Evolutionary conservation across 495 filamentous ascomycete genomes (phyloP).

Genomic region (Achaetomiella virescens): DNA sequence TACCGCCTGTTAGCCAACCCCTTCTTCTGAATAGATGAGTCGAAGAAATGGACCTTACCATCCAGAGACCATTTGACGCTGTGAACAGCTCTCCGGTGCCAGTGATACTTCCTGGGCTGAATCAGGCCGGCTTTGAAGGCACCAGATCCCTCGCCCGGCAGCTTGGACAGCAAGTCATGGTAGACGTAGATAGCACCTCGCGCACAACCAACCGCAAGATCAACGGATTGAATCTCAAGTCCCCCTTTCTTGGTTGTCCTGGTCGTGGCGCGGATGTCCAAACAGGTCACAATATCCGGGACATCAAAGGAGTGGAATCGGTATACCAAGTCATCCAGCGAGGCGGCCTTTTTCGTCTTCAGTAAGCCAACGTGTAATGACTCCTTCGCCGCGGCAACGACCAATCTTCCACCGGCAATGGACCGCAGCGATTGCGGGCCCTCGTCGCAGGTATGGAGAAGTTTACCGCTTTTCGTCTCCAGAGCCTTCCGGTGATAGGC

Average conservation of each 20-base stretch:
- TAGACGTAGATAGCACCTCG: conserved; percentile 73
- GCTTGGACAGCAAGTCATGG: conserved; percentile 57
- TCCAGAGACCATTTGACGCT: conserved; percentile 83
- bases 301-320: conserved; percentile 46
- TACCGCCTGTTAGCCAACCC: conserved; percentile 33
- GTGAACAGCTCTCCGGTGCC: conserved; percentile 80
- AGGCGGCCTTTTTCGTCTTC: conserved; percentile 12
- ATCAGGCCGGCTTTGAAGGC: conserved; percentile 32
- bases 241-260: conserved; percentile 30
- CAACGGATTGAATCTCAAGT: conserved; percentile 39
- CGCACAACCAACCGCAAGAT: conserved; percentile 69
- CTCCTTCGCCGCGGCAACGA: conserved; percentile 36
- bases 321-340: conserved; percentile 38
- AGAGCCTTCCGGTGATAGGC: conserved; percentile 33
- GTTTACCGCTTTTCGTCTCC: conserved; percentile 17
- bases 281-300: conserved; percentile 49
- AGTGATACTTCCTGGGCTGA: conserved; percentile 65
- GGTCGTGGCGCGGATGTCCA: conserved; percentile 43
- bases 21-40: no score
- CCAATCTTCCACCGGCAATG: conserved; percentile 23
- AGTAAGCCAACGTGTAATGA: conserved; percentile 35
- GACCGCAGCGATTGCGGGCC: conserved; percentile 31
- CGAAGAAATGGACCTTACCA: conserved; percentile 50
- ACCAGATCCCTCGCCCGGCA: conserved; percentile 29
- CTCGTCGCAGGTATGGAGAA: conserved; percentile 29